phyloP scores from a whole-genome alignment of 1,139 yeast genomes.

The Kluyveromyces marxianus region DNA sequence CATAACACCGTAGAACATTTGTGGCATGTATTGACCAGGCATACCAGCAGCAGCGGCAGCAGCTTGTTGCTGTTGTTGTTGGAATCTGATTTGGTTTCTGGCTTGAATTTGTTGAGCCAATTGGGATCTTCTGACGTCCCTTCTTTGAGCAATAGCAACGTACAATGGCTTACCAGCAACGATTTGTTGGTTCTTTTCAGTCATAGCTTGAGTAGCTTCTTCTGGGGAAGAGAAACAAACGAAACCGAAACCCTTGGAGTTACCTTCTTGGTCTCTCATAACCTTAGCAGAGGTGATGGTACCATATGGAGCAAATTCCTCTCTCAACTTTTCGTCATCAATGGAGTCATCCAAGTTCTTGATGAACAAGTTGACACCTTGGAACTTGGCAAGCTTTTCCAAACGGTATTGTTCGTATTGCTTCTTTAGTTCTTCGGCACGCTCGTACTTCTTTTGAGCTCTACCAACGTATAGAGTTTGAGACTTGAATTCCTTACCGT shows the following conservation, averaged over 20 bases:
- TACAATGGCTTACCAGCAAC: slow-evolving; percentile 93
- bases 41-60: slow-evolving; percentile 45
- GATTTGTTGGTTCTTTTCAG: slow-evolving; percentile 98
- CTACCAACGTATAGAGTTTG: slow-evolving; percentile 92
- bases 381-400: slow-evolving; percentile 90
- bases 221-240: slow-evolving; percentile 97
- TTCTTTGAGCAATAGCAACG: slow-evolving; percentile 98
- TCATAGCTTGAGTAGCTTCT: slow-evolving; percentile 97
- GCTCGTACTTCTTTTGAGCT: slow-evolving; percentile 98
- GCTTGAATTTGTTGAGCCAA: slow-evolving; percentile 97
- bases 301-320: slow-evolving; percentile 92
- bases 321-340: slow-evolving; percentile 85
- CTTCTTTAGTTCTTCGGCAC: slow-evolving; percentile 92
- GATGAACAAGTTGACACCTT: slow-evolving; percentile 94
- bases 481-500: slow-evolving; percentile 79
- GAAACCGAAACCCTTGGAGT: slow-evolving; percentile 97
- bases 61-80: slow-evolving; percentile 68
- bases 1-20: slow-evolving; percentile 78
- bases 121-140: slow-evolving; percentile 96
- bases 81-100: slow-evolving; percentile 97
- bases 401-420: slow-evolving; percentile 90
- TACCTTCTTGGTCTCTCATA: slow-evolving; percentile 91
- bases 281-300: slow-evolving; percentile 93
- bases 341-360: slow-evolving; percentile 93
- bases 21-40: slow-evolving; percentile 94